These are phyloP conservation scores for Setomelanomma holmii DNA, from an alignment of 2,329 filamentous ascomycete species.

Conservation along the genomic window DNA sequence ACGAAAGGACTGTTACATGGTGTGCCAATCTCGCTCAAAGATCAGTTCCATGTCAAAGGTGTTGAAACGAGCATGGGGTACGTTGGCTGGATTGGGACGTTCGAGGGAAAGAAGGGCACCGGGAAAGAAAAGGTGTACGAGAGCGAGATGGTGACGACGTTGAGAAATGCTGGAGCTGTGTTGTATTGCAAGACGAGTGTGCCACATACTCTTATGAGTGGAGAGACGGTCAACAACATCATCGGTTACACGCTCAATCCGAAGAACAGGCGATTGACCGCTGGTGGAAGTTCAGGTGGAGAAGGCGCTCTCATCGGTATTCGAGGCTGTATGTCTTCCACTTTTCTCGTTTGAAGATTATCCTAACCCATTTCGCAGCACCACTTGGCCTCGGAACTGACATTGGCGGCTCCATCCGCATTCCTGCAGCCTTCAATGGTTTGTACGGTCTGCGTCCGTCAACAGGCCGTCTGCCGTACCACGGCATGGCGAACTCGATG, in stretches of 20 bases:
- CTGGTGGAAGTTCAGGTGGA: conserved; percentile 66
- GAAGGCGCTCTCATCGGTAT: conserved; percentile 66
- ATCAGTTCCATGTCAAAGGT: conserved; percentile 58
- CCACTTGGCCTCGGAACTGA: conserved; percentile 66
- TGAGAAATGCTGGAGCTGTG: conserved; percentile 62
- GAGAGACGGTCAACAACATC: conserved; percentile 68
- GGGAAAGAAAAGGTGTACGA: conserved; percentile 63
- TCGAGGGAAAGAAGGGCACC: conserved; percentile 62
- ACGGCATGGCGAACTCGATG: conserved; percentile 64
- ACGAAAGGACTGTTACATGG: conserved; percentile 56
- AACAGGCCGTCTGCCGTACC: conserved; percentile 56
- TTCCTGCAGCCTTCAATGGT: conserved; percentile 66
- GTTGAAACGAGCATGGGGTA: conserved; percentile 65
- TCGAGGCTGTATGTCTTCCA: conserved; percentile 52
- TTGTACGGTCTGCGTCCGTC: conserved; percentile 63
- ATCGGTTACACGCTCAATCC: conserved; percentile 66
- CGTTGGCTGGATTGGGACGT: conserved; percentile 69
- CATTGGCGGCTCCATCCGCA: conserved; percentile 63
- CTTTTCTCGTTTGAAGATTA: background rate
- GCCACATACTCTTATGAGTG: conserved; percentile 64
- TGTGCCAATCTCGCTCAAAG: conserved; percentile 57
- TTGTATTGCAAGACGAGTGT: conserved; percentile 66
- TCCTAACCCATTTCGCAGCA: conserved; percentile 18
- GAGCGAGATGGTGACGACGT: conserved; percentile 64
- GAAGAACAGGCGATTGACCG: conserved; percentile 60